Evolutionary conservation across 2,329 filamentous ascomycete genomes (phyloP), one percentile per base, ranked within the genome.

Genomic region (Didymella arachidicola): DNA sequence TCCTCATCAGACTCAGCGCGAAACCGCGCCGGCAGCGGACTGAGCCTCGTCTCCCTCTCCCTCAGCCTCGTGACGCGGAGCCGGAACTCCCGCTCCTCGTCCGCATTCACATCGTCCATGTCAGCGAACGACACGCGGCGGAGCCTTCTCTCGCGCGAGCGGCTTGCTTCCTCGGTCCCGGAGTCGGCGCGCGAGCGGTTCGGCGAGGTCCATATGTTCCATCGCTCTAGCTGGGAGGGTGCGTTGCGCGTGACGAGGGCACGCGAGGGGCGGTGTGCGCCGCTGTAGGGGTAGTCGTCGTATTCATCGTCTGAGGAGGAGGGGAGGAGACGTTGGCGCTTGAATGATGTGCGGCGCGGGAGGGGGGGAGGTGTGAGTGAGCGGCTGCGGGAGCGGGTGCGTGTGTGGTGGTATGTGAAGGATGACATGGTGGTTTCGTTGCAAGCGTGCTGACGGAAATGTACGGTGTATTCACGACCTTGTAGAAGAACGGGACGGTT

Each of bases 221-320:
- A 75, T 51, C 73, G 72, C 57, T 74, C 56, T 19, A 59, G 56
- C 30, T 53, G 56, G 30, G 27, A 38, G 46, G 73, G 69, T 32
- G 68, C 64, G 46, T 64, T 41, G 53, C 67, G 71, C 39, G 70
- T 58, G 39, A 69, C 69, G 11, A 73, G 62, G 48, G 71, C 65
- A 41, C 68, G 70, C 7, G 68, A 72, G 11, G 61, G 56, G 10
- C 59, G 62, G 53, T 64, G 62, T 29, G 58, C 53, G 32, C 60
- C 52, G 1, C 67, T 60, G 56, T 70, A 67, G 46, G 70, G 70
- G 41, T 71, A 73, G 59, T 74, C 72, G 61, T 75, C 72, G 57
- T 73, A 68, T 56, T 72, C 71, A 43, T 65, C 62, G 26, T 72
- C 67, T 30, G 68, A 62, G 38, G 67, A 62, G 26, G 69, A 69